A percentile compares a stretch with the other conserved stretches of the same genome.
Evolutionary conservation across 352 stramenopile genomes (phyloP).

Genomic region (Peronosclerospora sorghi): DNA sequence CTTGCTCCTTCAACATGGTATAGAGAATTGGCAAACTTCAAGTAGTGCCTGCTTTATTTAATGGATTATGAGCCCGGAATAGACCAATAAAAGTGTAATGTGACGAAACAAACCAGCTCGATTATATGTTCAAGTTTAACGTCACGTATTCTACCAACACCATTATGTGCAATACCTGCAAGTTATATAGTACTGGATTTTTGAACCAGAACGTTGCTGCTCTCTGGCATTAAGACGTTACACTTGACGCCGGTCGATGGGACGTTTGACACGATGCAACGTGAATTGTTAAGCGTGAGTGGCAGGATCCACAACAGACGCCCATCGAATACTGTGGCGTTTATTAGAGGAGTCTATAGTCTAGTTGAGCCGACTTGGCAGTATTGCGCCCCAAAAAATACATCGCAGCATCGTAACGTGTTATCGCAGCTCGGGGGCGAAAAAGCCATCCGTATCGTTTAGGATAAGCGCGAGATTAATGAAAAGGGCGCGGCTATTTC

Average conservation of each 20-base stretch:
- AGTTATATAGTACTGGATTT: conserved; percentile 1
- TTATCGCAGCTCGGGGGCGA: conserved; percentile 87
- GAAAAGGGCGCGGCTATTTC: no score
- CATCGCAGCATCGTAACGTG: conserved; percentile 87
- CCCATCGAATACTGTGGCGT: conserved; percentile 57
- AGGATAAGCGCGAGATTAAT: conserved; percentile 78
- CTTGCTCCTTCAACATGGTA: conserved; percentile 73
- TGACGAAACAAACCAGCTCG: no score
- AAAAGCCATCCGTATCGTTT: conserved; percentile 89
- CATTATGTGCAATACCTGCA: no score
- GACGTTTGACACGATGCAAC: conserved; percentile 4
- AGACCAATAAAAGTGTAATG: no score
- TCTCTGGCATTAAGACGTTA: neutral
- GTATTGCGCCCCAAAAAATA: conserved; percentile 87
- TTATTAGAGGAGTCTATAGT: conserved; percentile 86
- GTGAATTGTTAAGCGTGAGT: neutral
- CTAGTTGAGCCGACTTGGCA: conserved; percentile 85
- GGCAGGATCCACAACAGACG: conserved; percentile 42
- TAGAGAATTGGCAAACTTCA: neutral
- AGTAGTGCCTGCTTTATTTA: no score
- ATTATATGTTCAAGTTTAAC: no score
- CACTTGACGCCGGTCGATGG: no score
- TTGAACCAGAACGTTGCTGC: conserved; percentile 1
- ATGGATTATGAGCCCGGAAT: no score
- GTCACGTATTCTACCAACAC: no score